Percentiles rank a stretch among this genome's conserved stretches.
These are phyloP conservation scores for Trichoderma pleuroti DNA, from an alignment of 2,329 filamentous ascomycete genomes.

Conservation along the genomic window DNA sequence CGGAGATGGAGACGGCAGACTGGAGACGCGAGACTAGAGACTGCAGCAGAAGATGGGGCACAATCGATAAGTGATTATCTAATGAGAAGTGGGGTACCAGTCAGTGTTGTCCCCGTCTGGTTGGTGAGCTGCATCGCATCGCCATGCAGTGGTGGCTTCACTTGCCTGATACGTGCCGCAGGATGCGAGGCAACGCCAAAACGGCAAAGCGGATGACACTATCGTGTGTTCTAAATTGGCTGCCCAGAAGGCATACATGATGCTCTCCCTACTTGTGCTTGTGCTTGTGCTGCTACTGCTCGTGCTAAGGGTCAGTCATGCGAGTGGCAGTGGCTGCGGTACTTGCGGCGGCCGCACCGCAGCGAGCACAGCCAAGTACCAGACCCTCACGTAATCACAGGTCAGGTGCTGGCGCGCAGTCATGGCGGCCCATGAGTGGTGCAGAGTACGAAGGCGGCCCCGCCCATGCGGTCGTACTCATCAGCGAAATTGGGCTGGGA, in stretches of 20 bases:
- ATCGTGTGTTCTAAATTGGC: conserved; percentile 9
- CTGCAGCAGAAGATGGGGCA: conserved; percentile 9
- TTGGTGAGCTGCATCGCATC: conserved; percentile 11
- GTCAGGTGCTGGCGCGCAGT: conserved; percentile 12
- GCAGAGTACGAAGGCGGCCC: conserved; percentile 5
- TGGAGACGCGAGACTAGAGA: background rate
- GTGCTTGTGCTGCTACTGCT: background rate
- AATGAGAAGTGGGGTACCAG: background rate
- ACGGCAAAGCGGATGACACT: conserved; percentile 14
- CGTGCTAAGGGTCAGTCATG: background rate
- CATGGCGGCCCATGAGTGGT: conserved; percentile 14
- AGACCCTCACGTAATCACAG: conserved; percentile 15
- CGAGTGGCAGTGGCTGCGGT: background rate
- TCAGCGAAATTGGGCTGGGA: conserved; percentile 1
- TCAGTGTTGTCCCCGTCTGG: conserved; percentile 5
- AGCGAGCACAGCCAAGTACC: background rate
- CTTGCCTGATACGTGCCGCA: conserved; percentile 14
- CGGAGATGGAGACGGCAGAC: background rate
- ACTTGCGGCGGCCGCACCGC: background rate
- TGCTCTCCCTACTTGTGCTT: background rate
- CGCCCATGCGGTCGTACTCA: conserved; percentile 1
- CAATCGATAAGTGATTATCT: conserved; percentile 17
- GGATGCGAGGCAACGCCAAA: conserved; percentile 10
- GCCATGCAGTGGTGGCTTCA: conserved; percentile 12
- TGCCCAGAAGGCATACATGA: background rate